Base-by-base conservation (phyloP, 2,329 filamentous ascomycete species). In the Sporothrix pseudoabietina region DNA sequence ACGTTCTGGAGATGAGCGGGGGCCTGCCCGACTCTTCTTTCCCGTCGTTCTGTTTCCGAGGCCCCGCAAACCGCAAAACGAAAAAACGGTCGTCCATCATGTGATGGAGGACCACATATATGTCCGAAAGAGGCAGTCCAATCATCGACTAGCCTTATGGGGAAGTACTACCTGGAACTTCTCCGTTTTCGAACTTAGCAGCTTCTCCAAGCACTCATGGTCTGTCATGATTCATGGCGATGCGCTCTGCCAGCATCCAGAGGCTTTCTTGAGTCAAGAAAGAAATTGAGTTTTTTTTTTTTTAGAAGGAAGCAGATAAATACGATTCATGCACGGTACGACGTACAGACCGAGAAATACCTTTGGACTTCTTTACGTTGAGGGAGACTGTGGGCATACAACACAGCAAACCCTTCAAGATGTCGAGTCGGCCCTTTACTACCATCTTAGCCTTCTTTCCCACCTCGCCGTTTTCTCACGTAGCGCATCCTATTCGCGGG, bases 61-160 rank as follows among this genome's bases (percentile, higher is more conserved):
- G 65, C 44, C 44, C 52, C 44, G 26, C 44, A 68, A 35, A 55
- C n/a, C 44, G 26, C 44, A 68, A 35, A 55, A 69, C 32, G 47
- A 8, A 52, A 6, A 70, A 47, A 70, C 68, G 52, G 68, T 70
- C n/a, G n/a, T 7, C 69, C 35, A 59, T 71, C 69, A 71, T 71
- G 69, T 71, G 69, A 71, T 22, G 54, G n/a, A 32, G 32, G n/a
- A 4, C 61, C 39, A 66, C 39, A 41, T 41, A 55, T 59, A 39
- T 35, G 47, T 70, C 69, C 69, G 54, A 71, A 71, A 47, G 22
- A 19, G 47, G 44, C 30, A 49, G 10, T 35, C 69, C 1, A 4
- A 7, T 35, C 41, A 49, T 9, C 0, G 35, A 63, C 69, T 71
- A 71, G 30, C 69, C 69, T 1, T n/a, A 52, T 52, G 47, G 26